These are phyloP conservation scores for Saccharomyces uvarum DNA, from an alignment of 1,139 yeast species.

Conservation along the genomic window DNA sequence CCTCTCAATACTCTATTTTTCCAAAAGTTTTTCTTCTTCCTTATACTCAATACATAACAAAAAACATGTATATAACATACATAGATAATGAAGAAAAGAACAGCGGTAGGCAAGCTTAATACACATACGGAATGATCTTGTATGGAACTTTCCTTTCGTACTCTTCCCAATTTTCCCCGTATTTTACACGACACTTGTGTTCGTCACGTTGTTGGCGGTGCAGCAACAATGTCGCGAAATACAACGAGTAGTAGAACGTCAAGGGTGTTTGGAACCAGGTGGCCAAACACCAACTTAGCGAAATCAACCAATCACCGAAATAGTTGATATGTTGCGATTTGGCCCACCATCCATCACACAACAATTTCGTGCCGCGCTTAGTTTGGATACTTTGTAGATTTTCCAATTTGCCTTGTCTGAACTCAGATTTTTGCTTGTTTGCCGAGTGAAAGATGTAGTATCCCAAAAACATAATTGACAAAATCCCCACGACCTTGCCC, in stretches of 20 bases:
- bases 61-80: neutral
- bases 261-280: slow-evolving; percentile 77
- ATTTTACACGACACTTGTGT: slow-evolving; percentile 78
- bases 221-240: slow-evolving; percentile 70
- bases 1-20: neutral
- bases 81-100: slow-evolving; percentile 2
- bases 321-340: slow-evolving; percentile 87
- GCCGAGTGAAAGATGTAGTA: slow-evolving; percentile 77
- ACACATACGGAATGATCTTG: slow-evolving; percentile 81
- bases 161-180: slow-evolving; percentile 77
- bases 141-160: slow-evolving; percentile 78
- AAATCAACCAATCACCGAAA: slow-evolving; percentile 90
- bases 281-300: slow-evolving; percentile 87
- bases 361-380: slow-evolving; percentile 66
- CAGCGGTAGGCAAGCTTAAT: slow-evolving; percentile 35
- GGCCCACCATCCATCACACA: slow-evolving; percentile 96
- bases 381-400: slow-evolving; percentile 64
- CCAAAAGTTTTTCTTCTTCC: neutral
- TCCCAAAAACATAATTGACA: slow-evolving; percentile 50
- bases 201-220: slow-evolving; percentile 93
- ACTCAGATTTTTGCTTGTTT: slow-evolving; percentile 76
- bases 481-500: slow-evolving; percentile 32
- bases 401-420: slow-evolving; percentile 67
- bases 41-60: neutral
- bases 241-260: slow-evolving; percentile 79